Conservation (phyloP, 495 filamentous ascomycete genomes). For the Penicillium cataractarum region DNA sequence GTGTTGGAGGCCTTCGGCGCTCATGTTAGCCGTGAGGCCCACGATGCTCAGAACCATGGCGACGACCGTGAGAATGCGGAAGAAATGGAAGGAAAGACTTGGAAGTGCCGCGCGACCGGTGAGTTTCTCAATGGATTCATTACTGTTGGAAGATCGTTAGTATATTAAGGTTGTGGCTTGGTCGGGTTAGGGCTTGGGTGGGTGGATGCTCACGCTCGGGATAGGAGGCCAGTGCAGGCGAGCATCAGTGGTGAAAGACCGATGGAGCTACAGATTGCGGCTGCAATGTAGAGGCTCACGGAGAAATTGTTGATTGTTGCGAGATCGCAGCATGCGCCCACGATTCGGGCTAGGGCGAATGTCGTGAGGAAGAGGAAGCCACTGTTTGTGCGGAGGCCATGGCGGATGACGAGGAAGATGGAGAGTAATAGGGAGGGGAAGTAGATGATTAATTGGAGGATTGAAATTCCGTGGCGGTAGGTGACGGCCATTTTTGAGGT, state of each 20-base stretch:
- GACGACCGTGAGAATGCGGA: slow-evolving; percentile 28
- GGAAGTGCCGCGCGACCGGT: slow-evolving; percentile 21
- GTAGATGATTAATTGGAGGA: slow-evolving; percentile 40
- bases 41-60: slow-evolving; percentile 29
- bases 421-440: slow-evolving; percentile 37
- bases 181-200: neutral
- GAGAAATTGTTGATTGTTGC: slow-evolving; percentile 38
- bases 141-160: slow-evolving; percentile 11
- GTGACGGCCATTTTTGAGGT: slow-evolving; percentile 27
- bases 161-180: neutral
- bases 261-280: slow-evolving; percentile 33
- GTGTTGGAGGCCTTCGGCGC: slow-evolving; percentile 16
- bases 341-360: slow-evolving; percentile 41
- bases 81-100: slow-evolving; percentile 20
- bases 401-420: slow-evolving; percentile 38
- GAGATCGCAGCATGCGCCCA: slow-evolving; percentile 41
- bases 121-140: slow-evolving; percentile 26
- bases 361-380: slow-evolving; percentile 44
- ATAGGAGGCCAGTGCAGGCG: slow-evolving; percentile 28
- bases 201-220: slow-evolving; percentile 31
- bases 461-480: slow-evolving; percentile 40
- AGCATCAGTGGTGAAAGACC: slow-evolving; percentile 36
- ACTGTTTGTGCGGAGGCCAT: slow-evolving; percentile 38
- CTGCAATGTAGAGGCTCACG: slow-evolving; percentile 25
- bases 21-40: slow-evolving; percentile 29